Conservation (phyloP, 1,139 yeast species). For the Yamadazyma triangularis region DNA sequence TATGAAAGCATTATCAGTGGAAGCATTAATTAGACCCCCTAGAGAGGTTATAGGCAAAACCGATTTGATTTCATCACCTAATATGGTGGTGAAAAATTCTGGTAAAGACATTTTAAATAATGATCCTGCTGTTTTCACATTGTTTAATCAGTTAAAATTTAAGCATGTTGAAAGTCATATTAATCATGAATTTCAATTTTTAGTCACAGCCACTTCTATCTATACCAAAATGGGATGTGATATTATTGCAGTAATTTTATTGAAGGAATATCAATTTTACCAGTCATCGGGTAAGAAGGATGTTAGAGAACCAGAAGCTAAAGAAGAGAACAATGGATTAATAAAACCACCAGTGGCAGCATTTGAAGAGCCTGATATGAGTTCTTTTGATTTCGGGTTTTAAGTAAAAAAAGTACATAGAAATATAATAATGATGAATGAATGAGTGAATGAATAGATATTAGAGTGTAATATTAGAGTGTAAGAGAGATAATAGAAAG, state of each 20-base stretch:
- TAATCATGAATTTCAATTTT: constrained; percentile 53
- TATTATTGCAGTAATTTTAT: constrained; percentile 58
- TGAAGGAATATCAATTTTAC: constrained; percentile 65
- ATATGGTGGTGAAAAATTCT: constrained; percentile 14
- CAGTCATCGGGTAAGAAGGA: constrained; percentile 1
- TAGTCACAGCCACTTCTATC: constrained; percentile 59
- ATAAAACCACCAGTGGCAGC: constrained; percentile 43
- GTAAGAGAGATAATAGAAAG: too few relatives aligned
- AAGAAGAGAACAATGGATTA: constrained; percentile 5
- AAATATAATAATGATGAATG: too few relatives aligned
- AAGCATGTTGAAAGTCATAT: constrained; percentile 24
- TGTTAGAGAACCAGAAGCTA: constrained; percentile 6
- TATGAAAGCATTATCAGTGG: constrained; percentile 52
- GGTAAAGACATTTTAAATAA: constrained; percentile 57
- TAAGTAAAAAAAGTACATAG: too few relatives aligned
- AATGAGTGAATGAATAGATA: too few relatives aligned
- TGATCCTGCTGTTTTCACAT: constrained; percentile 74
- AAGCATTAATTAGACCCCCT: constrained; percentile 60
- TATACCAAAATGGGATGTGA: constrained; percentile 93
- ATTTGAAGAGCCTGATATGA: constrained; percentile 77
- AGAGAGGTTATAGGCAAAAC: constrained; percentile 33
- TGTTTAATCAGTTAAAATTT: constrained; percentile 59
- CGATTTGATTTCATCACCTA: constrained; percentile 15
- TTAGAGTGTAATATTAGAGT: too few relatives aligned
- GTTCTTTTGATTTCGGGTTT: constrained; percentile 64